Conservation (phyloP, 352 stramenopile genomes). For the Globisporangium viniferum region DNA sequence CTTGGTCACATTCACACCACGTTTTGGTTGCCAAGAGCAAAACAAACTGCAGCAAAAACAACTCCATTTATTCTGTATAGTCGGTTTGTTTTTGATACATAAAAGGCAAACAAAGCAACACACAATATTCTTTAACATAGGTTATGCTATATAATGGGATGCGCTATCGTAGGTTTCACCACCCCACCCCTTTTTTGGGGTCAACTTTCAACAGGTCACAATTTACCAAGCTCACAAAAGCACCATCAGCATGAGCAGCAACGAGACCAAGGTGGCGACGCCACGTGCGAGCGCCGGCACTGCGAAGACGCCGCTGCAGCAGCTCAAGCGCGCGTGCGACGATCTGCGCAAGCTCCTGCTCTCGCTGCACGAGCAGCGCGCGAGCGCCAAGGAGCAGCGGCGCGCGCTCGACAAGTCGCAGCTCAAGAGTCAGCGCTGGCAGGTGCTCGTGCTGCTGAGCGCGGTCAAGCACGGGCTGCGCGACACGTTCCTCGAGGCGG, state of each 20-base stretch:
- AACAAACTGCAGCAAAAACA: neutral
- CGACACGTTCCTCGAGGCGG: slow-evolving; percentile 68
- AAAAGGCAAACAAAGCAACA: neutral
- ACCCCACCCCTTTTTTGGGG: neutral
- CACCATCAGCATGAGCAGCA: neutral
- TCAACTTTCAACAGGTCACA: slow-evolving; percentile 5
- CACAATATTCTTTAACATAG: too few relatives aligned
- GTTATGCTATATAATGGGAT: slow-evolving; percentile 3
- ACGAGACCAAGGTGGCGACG: neutral
- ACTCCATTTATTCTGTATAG: neutral
- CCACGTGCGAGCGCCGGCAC: slow-evolving; percentile 7
- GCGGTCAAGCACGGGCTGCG: slow-evolving; percentile 53
- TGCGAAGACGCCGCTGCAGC: slow-evolving; percentile 29
- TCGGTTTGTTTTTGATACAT: neutral
- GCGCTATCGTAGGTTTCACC: neutral
- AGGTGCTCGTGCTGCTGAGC: slow-evolving; percentile 49
- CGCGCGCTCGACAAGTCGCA: slow-evolving; percentile 33
- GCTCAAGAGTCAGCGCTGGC: slow-evolving; percentile 53
- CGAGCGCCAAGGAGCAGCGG: slow-evolving; percentile 13
- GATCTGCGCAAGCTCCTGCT: slow-evolving; percentile 41
- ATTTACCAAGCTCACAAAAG: neutral
- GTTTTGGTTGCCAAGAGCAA: too few relatives aligned
- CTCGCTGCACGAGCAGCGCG: slow-evolving; percentile 33
- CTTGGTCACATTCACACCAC: too few relatives aligned
- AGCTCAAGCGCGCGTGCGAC: slow-evolving; percentile 51